Evolutionary conservation across 2,329 filamentous ascomycete genomes (phyloP), one percentile per base, ranked within the genome.

Genomic region (Thelonectria olida): DNA sequence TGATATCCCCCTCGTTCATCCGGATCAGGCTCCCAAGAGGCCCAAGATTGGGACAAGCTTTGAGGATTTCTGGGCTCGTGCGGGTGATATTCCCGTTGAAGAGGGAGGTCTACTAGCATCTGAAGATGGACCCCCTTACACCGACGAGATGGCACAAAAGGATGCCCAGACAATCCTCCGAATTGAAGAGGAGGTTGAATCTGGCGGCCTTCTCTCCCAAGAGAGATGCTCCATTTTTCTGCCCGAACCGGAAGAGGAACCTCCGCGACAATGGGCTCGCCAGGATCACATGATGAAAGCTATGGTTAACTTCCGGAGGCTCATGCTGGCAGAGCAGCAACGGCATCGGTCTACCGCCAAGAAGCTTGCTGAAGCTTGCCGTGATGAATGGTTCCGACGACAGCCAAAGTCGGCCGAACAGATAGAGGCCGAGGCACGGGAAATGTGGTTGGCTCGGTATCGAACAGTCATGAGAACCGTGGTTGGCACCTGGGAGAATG

Each of bases 241-340:
- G 17, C 91, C 92, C 0, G 92, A 96, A 64, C 82, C 88, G 12
- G 81, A 80, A 61, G 89, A 92, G 58, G 91, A 96, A 69, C 92
- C 92, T 0, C 86, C 88, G 0, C 84, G 86, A 53, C 92, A 96
- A 71, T 98, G 92, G 82, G 89, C 91, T n/a, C 93, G 96, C 68
- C 86, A 88, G 72, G 94, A 98, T 72, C 92, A 98, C 73, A 84
- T 98, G 54, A 83, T 91, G 45, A 89, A 90, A 47, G 94, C 97
- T 63, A 90, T 91, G 60, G 74, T 90, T 12, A 90, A 94, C 68
- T 95, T 98, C 69, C 88, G 92, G 48, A 91, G 89, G 70, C 82
- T 98, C 34, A 87, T 98, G 79, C 78, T 90, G 3, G 86, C 88
- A 58, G 96, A 99, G 75, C 91, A 93, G 68, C 87, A 87, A 64